Percentiles rank a stretch among this genome's conserved stretches.
These are phyloP conservation scores for Setomelanomma holmii DNA, from an alignment of 2,329 filamentous ascomycete genomes.

Conservation along the genomic window DNA sequence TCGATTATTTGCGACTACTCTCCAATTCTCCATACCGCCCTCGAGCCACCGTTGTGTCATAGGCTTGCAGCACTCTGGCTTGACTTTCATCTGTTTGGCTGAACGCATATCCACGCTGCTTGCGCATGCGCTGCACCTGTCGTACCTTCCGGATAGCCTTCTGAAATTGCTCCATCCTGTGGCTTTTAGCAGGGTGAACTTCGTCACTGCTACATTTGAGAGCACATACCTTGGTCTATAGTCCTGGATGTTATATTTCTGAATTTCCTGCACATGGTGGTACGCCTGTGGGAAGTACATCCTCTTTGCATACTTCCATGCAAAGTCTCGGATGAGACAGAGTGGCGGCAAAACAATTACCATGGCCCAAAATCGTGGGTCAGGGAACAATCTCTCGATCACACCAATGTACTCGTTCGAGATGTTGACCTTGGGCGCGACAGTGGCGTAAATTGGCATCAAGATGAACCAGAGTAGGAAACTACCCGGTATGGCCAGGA, in stretches of 20 bases:
- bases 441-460: constrained; percentile 83
- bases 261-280: constrained; percentile 98
- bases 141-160: constrained; percentile 98
- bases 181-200: neutral
- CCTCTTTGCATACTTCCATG: constrained; percentile 96
- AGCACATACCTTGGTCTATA: constrained; percentile 82
- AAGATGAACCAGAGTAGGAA: constrained; percentile 92
- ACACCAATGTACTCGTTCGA: constrained; percentile 86
- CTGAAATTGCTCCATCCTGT: constrained; percentile 98
- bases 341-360: constrained; percentile 78
- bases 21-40: constrained; percentile 97
- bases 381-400: constrained; percentile 79
- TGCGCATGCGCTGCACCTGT: constrained; percentile 98
- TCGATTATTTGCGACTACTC: constrained; percentile 55
- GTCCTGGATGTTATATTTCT: constrained; percentile 99
- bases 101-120: constrained; percentile 97
- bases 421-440: constrained; percentile 82
- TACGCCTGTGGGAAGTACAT: constrained; percentile 98
- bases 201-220: neutral
- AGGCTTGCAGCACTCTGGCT: constrained; percentile 92
- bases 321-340: constrained; percentile 86
- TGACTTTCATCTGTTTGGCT: constrained; percentile 97
- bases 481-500: constrained; percentile 92
- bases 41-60: constrained; percentile 92
- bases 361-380: constrained; percentile 91